Conservation (phyloP, 1,284 basidiomycete genomes). For the Heimioporus punctisporus region DNA sequence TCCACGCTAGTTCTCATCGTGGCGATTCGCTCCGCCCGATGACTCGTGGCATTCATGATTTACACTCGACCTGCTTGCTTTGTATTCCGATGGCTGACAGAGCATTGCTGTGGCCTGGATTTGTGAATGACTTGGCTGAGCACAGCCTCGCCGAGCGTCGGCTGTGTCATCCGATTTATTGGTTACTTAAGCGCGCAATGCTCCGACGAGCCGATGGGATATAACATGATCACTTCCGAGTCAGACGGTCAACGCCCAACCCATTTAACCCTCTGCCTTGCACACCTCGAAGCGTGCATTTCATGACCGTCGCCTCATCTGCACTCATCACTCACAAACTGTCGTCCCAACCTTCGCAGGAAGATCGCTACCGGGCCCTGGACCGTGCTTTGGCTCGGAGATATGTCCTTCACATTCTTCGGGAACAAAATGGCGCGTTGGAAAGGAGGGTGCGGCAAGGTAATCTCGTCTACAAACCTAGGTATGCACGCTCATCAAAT, state of each 20-base stretch:
- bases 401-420: slow-evolving; percentile 29
- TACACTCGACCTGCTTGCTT: no score
- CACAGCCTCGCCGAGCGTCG: no score
- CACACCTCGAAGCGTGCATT: neutral
- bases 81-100: no score
- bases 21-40: no score
- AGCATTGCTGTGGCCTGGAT: neutral
- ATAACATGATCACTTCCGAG: no score
- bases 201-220: no score
- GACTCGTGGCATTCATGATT: no score
- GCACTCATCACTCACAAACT: slow-evolving; percentile 24
- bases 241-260: no score
- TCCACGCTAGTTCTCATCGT: no score
- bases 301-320: slow-evolving; percentile 26
- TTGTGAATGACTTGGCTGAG: neutral
- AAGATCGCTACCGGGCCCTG: slow-evolving; percentile 34
- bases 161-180: no score
- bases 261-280: no score
- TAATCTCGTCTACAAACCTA: slow-evolving; percentile 34
- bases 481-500: slow-evolving; percentile 24
- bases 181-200: no score
- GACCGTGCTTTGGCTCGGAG: slow-evolving; percentile 34
- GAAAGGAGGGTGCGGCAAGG: slow-evolving; percentile 29
- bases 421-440: slow-evolving; percentile 22
- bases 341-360: slow-evolving; percentile 20